Evolutionary conservation across 2,329 filamentous ascomycete genomes (phyloP).

Genomic region (Rosellinia necatrix): DNA sequence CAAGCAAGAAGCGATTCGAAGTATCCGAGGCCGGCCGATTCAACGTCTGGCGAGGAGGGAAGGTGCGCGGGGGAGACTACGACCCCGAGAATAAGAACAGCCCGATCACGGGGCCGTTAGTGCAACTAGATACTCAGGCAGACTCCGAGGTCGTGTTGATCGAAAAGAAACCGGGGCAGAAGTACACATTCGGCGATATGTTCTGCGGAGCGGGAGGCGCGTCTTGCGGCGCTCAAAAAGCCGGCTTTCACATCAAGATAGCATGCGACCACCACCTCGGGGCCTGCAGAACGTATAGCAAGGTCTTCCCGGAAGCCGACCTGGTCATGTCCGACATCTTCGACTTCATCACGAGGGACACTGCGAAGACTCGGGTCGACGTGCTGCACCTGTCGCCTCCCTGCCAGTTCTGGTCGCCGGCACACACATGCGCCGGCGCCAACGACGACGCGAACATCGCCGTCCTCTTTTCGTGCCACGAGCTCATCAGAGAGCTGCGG

Average conservation of each 20-base stretch:
- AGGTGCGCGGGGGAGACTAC: conserved; percentile 35
- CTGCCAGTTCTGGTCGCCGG: conserved; percentile 76
- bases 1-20: conserved; percentile 37
- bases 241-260: conserved; percentile 62
- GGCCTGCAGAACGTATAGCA: conserved; percentile 61
- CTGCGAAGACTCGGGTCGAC: conserved; percentile 57
- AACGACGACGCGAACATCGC: conserved; percentile 72
- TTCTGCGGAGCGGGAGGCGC: conserved; percentile 68
- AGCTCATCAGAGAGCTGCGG: conserved; percentile 60
- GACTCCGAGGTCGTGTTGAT: conserved; percentile 22
- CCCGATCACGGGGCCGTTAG: conserved; percentile 17
- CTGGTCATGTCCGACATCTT: conserved; percentile 55
- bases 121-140: conserved; percentile 26
- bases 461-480: conserved; percentile 56
- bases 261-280: conserved; percentile 66
- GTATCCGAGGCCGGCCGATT: conserved; percentile 33
- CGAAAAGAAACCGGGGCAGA: conserved; percentile 37
- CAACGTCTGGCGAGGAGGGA: conserved; percentile 36
- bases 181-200: conserved; percentile 64
- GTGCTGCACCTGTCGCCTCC: conserved; percentile 77
- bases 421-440: conserved; percentile 63
- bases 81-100: conserved; percentile 18
- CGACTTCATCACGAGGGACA: conserved; percentile 50
- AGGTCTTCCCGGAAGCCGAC: conserved; percentile 60
- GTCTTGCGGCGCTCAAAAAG: conserved; percentile 54